Evolutionary conservation across 108 stramenopile genomes (phyloP).

Genomic region (Conticribra weissflogii): DNA sequence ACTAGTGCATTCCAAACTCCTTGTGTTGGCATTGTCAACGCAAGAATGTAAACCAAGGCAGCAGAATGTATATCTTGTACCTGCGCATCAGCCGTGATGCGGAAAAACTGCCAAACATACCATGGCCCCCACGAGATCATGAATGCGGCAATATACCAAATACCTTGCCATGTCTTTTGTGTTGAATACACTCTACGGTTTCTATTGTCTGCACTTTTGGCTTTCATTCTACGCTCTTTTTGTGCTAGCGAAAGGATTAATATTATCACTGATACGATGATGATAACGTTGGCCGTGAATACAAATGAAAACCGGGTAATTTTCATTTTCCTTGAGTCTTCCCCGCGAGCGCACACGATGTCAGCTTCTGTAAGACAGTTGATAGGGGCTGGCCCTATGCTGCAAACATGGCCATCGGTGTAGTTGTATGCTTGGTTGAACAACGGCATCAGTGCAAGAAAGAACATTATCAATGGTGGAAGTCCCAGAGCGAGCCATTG

Average conservation of each 20-base stretch:
- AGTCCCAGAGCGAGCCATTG: slow-evolving; percentile 6
- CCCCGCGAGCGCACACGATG: slow-evolving; percentile 20
- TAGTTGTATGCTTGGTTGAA: slow-evolving; percentile 33
- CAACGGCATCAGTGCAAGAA: slow-evolving; percentile 19
- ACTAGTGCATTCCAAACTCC: slow-evolving; percentile 27
- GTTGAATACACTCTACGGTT: slow-evolving; percentile 7
- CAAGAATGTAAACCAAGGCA: slow-evolving; percentile 8
- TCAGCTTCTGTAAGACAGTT: slow-evolving; percentile 16
- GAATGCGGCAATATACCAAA: slow-evolving; percentile 40
- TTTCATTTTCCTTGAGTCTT: slow-evolving; percentile 20
- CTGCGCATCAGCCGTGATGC: slow-evolving; percentile 9
- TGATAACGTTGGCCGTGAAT: slow-evolving; percentile 23
- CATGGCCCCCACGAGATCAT: slow-evolving; percentile 31
- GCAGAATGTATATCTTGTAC: background rate
- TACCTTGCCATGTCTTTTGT: slow-evolving; percentile 34
- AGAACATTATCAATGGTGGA: slow-evolving; percentile 17
- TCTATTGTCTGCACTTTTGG: background rate
- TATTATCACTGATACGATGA: slow-evolving; percentile 18
- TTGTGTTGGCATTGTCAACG: slow-evolving; percentile 17
- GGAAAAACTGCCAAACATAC: slow-evolving; percentile 35
- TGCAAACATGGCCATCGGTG: slow-evolving; percentile 24
- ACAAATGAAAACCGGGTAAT: slow-evolving; percentile 16
- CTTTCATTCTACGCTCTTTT: slow-evolving; percentile 28
- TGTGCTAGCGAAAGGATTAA: slow-evolving; percentile 10
- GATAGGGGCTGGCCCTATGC: slow-evolving; percentile 33